Evolutionary conservation across 495 filamentous ascomycete species (phyloP), one percentile per base, ranked within the genome.

Genomic region (Diplogelasinospora grovesii): DNA sequence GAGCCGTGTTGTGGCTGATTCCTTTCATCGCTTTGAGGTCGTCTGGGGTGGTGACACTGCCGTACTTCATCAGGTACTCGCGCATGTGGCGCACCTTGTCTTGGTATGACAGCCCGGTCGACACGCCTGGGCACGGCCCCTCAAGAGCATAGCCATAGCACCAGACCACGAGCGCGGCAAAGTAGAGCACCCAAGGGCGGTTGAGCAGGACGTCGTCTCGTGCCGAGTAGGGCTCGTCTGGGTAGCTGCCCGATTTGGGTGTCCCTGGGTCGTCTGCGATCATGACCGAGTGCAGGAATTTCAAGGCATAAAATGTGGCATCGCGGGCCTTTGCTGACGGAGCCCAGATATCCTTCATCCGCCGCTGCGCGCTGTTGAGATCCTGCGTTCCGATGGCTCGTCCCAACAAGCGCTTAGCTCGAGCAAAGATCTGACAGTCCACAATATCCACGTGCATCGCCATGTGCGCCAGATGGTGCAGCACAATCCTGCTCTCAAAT

Each of bases 401-500:
- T 8, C 93, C 90, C 23, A 98, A 75, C 8, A 96, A 70, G 15
- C 89, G 71, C 41, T 80, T 79, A 0, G 90, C 87, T 2, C 88
- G 82, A 7, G 89, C 92, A 56, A 93, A 96, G 45, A 97, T 92
- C 60, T 96, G 92, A 54, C 89, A 89, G 58, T 96, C 90, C n/a
- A 90, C 85, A 31, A 97, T 85, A 55, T 97, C 92, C 7, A 96
- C 90, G 57, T 97, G 90, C 73, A 94, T 95, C 3, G 85, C 88
- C 88, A 98, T 96, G 58, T 98, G 92, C 3, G 92, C 93, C 7
- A 98, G 68, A 44, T 90, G 86, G 54, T 98, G 90, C 31, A 97
- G 68, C 13, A 95, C 89, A 16, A 82, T 90, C 31, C 88, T 77
- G 48, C 79, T 85, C 54, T 97, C 85, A 46, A 89, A 89, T 15